Base-by-base conservation (phyloP, 2,329 filamentous ascomycete species). In the Talaromyces sp. region DNA sequence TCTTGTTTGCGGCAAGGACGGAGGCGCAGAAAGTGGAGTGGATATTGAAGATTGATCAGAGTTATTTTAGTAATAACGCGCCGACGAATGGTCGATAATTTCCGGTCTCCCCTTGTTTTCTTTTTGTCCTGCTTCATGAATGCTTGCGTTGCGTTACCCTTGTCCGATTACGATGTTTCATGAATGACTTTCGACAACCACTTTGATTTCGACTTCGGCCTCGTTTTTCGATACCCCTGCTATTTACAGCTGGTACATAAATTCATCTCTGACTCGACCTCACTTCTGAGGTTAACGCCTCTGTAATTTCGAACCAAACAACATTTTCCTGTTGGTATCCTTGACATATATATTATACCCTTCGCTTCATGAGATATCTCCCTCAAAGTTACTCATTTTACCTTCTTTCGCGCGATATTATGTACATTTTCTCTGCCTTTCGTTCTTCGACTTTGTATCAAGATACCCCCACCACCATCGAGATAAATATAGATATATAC, bases 1-100 rank as follows among this genome's bases (percentile, higher is more conserved):
- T 93, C 86, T 83, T 99, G 47, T 98, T 99, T 77, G 92, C 93
- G 15, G 91, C 93, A 27, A 85, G 93, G 66, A 94, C 88, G 72
- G 94, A 97, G 80, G 86, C 89, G 58, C 93, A 97, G 77, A 97
- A 97, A 83, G 89, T 93, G 71, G 95, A 98, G 76, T 99, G 95
- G 95, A 97, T 99, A 71, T 86, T 96, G 77, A 90, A 90, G 73
- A 92, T 99, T 71, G 95, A 99, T 78, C 90, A 97, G 82, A 91
- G 89, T 70, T 89, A 85, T 75, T 87, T 87, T 71, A 80, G 77
- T 66, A 77, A 70, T 64, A 66, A 69, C 49, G 68, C 67, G 11
- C 75, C 64, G 22, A 31, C 70, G 50, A 62, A 64, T 27, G 67
- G 71, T 3, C 59, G 59, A 17, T 62, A 35, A 62, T 33, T 13